These are phyloP conservation scores for Cairneyella variabilis DNA, from an alignment of 495 filamentous ascomycete genomes.

Conservation along the genomic window DNA sequence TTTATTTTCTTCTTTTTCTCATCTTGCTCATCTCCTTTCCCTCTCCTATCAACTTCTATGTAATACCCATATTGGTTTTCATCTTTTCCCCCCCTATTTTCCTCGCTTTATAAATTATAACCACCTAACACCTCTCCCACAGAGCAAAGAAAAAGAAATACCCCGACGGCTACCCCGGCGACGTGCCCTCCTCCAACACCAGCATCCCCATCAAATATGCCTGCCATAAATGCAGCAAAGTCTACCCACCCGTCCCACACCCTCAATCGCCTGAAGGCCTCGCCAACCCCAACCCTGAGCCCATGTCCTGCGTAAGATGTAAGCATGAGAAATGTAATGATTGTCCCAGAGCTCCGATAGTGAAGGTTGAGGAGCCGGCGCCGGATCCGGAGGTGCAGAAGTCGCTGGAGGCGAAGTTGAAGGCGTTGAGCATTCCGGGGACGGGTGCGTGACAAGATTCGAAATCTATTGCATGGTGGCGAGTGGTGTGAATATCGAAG, in stretches of 20 bases:
- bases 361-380: slow-evolving; percentile 52
- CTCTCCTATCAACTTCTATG: background rate
- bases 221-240: slow-evolving; percentile 60
- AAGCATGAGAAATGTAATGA: slow-evolving; percentile 49
- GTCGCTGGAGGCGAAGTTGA: slow-evolving; percentile 56
- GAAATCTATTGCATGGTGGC: no score
- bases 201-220: slow-evolving; percentile 47
- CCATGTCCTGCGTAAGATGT: slow-evolving; percentile 56
- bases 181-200: slow-evolving; percentile 42
- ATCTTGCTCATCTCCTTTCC: background rate
- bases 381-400: slow-evolving; percentile 62
- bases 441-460: no score
- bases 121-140: slow-evolving; percentile 26
- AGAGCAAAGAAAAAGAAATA: slow-evolving; percentile 71
- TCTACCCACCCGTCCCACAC: slow-evolving; percentile 35
- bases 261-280: slow-evolving; percentile 17
- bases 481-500: no score
- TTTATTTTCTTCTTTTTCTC: background rate
- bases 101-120: background rate
- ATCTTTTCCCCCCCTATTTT: no score
- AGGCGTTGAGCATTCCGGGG: slow-evolving; percentile 35
- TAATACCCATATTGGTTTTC: background rate
- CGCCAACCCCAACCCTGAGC: slow-evolving; percentile 23
- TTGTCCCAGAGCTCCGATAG: slow-evolving; percentile 46
- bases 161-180: slow-evolving; percentile 74